Evolutionary conservation across 1,284 basidiomycete genomes (phyloP), one percentile per base, ranked within the genome.

Genomic region (Boletus holoroseus): DNA sequence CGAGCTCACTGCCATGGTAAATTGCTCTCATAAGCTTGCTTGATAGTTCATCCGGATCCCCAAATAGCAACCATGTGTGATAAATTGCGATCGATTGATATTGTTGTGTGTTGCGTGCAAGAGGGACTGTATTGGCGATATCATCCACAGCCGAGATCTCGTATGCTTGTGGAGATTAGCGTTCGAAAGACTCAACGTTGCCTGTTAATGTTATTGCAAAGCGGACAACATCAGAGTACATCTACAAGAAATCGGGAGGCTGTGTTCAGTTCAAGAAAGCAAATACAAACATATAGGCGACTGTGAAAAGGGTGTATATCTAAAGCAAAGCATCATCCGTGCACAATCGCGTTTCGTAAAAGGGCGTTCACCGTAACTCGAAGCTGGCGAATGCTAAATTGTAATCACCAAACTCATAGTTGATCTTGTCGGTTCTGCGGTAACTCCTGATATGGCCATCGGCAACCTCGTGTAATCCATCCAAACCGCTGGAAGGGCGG

Each of bases 391-490:
- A 98, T 32, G 94, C 90, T 55, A 98, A 76, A 69, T 95, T 91
- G 69, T 98, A 99, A 46, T 89, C 91, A 47, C 91, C 91, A 67
- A 98, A 94, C 70, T 96, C 94, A 75, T 99, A 99, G 66, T 95
- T 91, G 69, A 99, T 99, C 68, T 96, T 90, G 73, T 98, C 95
- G 50, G 90, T 95, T 58, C 94, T 78, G 60, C 73, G 80, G 67
- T 88, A 89, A 5, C 49, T 44, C 36, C 54, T 53, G 38, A 55
- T 51, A 39, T 50, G 31, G 20, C 47, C 48, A 42, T 57, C 51
- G 15, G 34, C 44, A 44, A 13, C 42, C 42, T 57, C 60, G 46
- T 56, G 56, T 7, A 50, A 26, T 15, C 39, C 31, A 35, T 57
- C 53, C 32, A 53, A 49, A 34, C 43, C 46, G 24, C 32, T 55